Evolutionary conservation across 2,329 filamentous ascomycete genomes (phyloP).

Genomic region (Fusarium armeniacum): DNA sequence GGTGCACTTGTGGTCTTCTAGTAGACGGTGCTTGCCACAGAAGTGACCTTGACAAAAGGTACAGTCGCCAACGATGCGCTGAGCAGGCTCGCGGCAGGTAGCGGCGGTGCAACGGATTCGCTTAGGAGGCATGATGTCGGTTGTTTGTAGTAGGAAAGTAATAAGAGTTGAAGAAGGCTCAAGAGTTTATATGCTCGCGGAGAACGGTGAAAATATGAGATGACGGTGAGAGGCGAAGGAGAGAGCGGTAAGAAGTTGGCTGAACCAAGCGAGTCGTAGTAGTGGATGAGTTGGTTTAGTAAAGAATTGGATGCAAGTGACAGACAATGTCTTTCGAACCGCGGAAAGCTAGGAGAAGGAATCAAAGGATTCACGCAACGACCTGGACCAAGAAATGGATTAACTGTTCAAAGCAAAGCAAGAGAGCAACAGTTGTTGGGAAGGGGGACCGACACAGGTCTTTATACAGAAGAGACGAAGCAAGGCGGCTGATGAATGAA

Average conservation of each 20-base stretch:
- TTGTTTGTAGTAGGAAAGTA: constrained; percentile 14
- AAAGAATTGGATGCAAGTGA: constrained; percentile 31
- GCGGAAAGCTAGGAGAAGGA: constrained; percentile 32
- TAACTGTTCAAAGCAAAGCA: constrained; percentile 24
- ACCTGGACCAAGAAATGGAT: constrained; percentile 33
- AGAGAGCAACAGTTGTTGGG: not conserved
- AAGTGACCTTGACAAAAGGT: constrained; percentile 94
- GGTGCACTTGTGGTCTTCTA: constrained; percentile 94
- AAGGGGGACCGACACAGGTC: constrained; percentile 32
- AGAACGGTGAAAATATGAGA: constrained; percentile 34
- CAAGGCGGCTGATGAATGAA: constrained; percentile 52
- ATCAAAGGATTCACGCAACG: constrained; percentile 37
- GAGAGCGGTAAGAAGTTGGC: constrained; percentile 29
- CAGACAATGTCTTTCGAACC: constrained; percentile 29
- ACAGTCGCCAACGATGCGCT: constrained; percentile 96
- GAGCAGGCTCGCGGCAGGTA: constrained; percentile 87
- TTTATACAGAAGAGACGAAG: constrained; percentile 47
- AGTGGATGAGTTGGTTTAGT: constrained; percentile 3
- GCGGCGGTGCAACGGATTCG: constrained; percentile 90
- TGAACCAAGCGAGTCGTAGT: constrained; percentile 3
- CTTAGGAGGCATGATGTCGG: constrained; percentile 73
- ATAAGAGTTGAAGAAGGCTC: constrained; percentile 7
- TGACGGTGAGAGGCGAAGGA: constrained; percentile 3
- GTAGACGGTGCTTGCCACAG: constrained; percentile 92
- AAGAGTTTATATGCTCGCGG: constrained; percentile 22